These are phyloP conservation scores for Alternaria postmessia DNA, from an alignment of 2,329 filamentous ascomycete species.

Conservation along the genomic window DNA sequence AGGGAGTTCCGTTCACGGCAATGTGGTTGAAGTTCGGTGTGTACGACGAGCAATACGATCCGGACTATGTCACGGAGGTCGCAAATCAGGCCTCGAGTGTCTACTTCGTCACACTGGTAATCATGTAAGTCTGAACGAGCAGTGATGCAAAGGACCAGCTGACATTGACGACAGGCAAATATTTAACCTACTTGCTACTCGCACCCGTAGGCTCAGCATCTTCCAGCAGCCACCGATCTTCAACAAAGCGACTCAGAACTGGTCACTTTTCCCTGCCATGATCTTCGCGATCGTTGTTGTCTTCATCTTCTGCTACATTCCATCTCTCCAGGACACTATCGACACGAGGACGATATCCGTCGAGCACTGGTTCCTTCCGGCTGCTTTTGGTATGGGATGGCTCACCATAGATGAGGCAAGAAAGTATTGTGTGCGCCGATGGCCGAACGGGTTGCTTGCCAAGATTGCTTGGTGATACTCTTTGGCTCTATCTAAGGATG, in stretches of 20 bases:
- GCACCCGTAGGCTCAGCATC: constrained; percentile 67
- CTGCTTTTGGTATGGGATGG: constrained; percentile 72
- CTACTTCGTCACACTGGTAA: constrained; percentile 81
- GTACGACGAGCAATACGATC: constrained; percentile 35
- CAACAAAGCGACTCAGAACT: constrained; percentile 72
- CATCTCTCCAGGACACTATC: constrained; percentile 67
- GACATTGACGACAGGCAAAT: constrained; percentile 63
- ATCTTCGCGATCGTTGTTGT: constrained; percentile 73
- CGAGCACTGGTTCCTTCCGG: constrained; percentile 79
- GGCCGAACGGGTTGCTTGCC: constrained; percentile 65
- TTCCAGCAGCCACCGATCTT: constrained; percentile 75
- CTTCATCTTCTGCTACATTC: constrained; percentile 72
- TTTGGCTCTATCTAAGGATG: background rate
- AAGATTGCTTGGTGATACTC: constrained; percentile 68
- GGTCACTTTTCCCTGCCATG: constrained; percentile 74
- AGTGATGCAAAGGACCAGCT: background rate
- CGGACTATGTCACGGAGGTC: constrained; percentile 51
- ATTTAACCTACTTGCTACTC: constrained; percentile 76
- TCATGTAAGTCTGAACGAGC: constrained; percentile 65
- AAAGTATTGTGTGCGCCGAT: constrained; percentile 69
- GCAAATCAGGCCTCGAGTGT: constrained; percentile 74
- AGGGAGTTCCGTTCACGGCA: constrained; percentile 69
- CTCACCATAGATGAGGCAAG: constrained; percentile 72
- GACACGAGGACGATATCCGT: constrained; percentile 70
- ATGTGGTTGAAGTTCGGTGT: constrained; percentile 65